A percentile compares a stretch with the other conserved stretches of the same genome.
Evolutionary conservation across 164 flowering plant species (phyloP).

Genomic region (Umbilicus rupestris): DNA sequence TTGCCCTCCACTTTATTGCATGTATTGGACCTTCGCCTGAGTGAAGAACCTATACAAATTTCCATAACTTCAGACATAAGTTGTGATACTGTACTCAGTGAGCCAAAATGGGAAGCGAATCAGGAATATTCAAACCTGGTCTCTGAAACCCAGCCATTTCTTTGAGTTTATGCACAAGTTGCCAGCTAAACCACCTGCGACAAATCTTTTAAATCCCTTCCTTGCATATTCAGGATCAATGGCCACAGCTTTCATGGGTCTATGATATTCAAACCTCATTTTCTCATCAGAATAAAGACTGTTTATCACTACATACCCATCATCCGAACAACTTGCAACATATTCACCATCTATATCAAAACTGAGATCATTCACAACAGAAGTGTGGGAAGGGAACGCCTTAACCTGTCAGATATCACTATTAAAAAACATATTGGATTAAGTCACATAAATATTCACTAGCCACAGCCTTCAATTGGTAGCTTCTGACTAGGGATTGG

Average conservation of each 20-base stretch:
- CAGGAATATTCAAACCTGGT: slow-evolving; percentile 55
- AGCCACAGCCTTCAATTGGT: too few relatives aligned
- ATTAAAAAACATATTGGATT: neutral
- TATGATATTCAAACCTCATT: slow-evolving; percentile 83
- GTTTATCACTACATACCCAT: slow-evolving; percentile 82
- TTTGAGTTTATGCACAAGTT: slow-evolving; percentile 64
- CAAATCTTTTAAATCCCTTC: slow-evolving; percentile 75
- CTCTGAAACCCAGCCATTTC: slow-evolving; percentile 89
- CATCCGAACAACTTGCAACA: slow-evolving; percentile 95
- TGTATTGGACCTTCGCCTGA: slow-evolving; percentile 99
- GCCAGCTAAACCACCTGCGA: slow-evolving; percentile 98
- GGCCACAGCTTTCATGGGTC: slow-evolving; percentile 95
- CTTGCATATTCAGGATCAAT: slow-evolving; percentile 86
- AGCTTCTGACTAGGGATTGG: too few relatives aligned
- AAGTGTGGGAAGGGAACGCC: slow-evolving; percentile 71
- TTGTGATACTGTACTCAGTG: neutral
- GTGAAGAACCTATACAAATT: slow-evolving; percentile 60
- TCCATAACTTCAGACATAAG: slow-evolving; percentile 4
- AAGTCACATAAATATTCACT: too few relatives aligned
- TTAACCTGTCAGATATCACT: slow-evolving; percentile 50
- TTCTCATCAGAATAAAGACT: slow-evolving; percentile 84
- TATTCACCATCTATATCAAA: slow-evolving; percentile 92
- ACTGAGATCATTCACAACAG: slow-evolving; percentile 87
- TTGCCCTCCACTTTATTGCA: slow-evolving; percentile 87
- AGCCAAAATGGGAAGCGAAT: slow-evolving; percentile 8